Percentiles rank a stretch among this genome's conserved stretches.
Conservation (phyloP, 805 yeast genomes). For the Wickerhamiella sergipiensis region DNA sequence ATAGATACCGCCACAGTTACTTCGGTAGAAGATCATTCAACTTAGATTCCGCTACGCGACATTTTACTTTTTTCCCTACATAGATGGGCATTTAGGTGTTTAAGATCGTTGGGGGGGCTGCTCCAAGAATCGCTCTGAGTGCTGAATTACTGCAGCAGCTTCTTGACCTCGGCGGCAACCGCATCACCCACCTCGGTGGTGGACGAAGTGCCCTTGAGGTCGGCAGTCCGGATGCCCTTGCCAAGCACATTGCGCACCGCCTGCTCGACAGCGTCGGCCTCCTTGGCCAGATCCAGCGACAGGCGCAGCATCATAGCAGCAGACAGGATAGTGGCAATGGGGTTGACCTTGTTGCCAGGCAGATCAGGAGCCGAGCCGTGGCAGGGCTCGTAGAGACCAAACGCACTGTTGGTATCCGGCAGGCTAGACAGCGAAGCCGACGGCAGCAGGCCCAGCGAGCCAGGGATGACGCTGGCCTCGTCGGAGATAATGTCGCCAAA, state of each 20-base stretch:
- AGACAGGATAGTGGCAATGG: slow-evolving; percentile 86
- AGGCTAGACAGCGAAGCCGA: slow-evolving; percentile 94
- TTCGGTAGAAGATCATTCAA: too few species aligned
- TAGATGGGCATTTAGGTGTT: too few species aligned
- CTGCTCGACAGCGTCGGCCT: slow-evolving; percentile 75
- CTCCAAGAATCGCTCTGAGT: too few species aligned
- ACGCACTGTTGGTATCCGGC: slow-evolving; percentile 87
- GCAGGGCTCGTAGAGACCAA: slow-evolving; percentile 95
- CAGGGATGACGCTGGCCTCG: slow-evolving; percentile 97
- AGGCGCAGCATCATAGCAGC: slow-evolving; percentile 96
- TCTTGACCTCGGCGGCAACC: slow-evolving; percentile 56
- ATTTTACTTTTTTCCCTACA: too few species aligned
- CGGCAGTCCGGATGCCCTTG: slow-evolving; percentile 79
- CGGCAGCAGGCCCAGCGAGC: slow-evolving; percentile 89
- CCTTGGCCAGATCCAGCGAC: slow-evolving; percentile 68
- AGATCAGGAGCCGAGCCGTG: slow-evolving; percentile 98
- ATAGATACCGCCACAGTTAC: background rate
- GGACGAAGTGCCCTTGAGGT: slow-evolving; percentile 68
- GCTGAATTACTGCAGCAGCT: slow-evolving; percentile 27
- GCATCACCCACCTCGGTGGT: slow-evolving; percentile 94
- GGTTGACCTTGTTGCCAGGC: slow-evolving; percentile 77
- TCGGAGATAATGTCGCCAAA: slow-evolving; percentile 97
- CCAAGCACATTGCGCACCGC: slow-evolving; percentile 81
- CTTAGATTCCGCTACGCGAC: too few species aligned
- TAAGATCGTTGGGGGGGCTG: too few species aligned